Evolutionary conservation across 768 basidiomycete species (phyloP).

Genomic region (Amanita fuliginea): DNA sequence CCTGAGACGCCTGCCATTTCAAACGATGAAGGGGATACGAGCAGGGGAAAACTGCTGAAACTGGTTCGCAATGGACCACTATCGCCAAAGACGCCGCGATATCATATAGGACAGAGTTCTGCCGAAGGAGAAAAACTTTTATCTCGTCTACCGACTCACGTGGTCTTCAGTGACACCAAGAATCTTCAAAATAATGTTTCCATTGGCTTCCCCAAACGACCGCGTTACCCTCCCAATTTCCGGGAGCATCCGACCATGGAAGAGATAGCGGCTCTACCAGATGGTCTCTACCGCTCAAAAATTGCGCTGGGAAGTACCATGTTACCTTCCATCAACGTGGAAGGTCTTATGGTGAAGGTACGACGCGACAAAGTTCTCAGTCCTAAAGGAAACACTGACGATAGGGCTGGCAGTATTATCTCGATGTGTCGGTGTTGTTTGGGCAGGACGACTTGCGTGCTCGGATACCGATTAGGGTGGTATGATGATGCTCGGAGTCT

Average conservation of each 20-base stretch:
- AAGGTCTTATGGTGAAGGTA: conserved; percentile 59
- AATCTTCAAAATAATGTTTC: conserved; percentile 40
- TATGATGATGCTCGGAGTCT: not conserved
- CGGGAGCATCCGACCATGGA: conserved; percentile 35
- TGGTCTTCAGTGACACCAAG: conserved; percentile 29
- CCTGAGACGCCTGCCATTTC: conserved; percentile 34
- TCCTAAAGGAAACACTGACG: conserved; percentile 5
- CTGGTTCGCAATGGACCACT: conserved; percentile 13
- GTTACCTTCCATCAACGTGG: conserved; percentile 58
- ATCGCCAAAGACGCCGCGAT: not conserved
- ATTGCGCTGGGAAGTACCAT: conserved; percentile 45
- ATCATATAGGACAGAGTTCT: not conserved
- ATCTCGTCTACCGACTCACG: conserved; percentile 28
- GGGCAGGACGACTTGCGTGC: conserved; percentile 53
- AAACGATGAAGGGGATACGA: conserved; percentile 32
- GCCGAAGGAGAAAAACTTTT: conserved; percentile 26
- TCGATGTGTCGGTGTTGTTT: conserved; percentile 58
- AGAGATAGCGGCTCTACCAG: conserved; percentile 40
- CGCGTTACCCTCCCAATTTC: conserved; percentile 30
- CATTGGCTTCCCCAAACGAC: conserved; percentile 65
- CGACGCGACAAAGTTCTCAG: conserved; percentile 6
- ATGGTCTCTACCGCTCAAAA: conserved; percentile 56
- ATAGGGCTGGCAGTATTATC: conserved; percentile 43
- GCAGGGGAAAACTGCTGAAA: conserved; percentile 21
- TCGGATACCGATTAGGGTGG: conserved; percentile 41